A percentile compares a stretch with the other conserved stretches of the same genome.
Evolutionary conservation across 345 rosid species (phyloP).

Genomic region (Kandelia obovata): DNA sequence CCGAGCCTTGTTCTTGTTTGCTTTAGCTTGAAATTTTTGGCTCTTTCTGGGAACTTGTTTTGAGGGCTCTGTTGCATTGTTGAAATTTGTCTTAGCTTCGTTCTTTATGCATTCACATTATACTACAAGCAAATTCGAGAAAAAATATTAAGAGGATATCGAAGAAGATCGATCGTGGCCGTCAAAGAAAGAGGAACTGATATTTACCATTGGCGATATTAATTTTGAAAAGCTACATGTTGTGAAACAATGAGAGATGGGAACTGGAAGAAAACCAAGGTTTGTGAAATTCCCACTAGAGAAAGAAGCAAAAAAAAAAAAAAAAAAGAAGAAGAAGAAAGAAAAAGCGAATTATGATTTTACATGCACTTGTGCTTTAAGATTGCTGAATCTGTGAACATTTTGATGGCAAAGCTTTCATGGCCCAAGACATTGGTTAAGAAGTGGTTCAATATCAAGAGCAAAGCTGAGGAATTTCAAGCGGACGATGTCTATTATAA

Average conservation of each 20-base stretch:
- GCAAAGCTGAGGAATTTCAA: slow-evolving; percentile 74
- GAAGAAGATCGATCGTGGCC: not conserved
- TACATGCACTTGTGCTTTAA: slow-evolving; percentile 11
- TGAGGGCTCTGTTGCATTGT: not conserved
- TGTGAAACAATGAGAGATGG: slow-evolving; percentile 80
- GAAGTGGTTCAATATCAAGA: slow-evolving; percentile 91
- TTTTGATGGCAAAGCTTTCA: slow-evolving; percentile 54
- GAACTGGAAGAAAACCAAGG: slow-evolving; percentile 80
- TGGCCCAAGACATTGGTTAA: slow-evolving; percentile 95
- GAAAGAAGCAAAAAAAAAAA: not conserved
- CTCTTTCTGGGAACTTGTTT: slow-evolving; percentile 1
- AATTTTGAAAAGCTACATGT: slow-evolving; percentile 36
- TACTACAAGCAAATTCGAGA: slow-evolving; percentile 15
- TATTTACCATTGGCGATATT: slow-evolving; percentile 14
- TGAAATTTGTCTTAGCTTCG: slow-evolving; percentile 8
- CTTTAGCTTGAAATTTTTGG: not conserved
- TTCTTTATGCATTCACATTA: slow-evolving; percentile 6
- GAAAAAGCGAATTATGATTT: not conserved
- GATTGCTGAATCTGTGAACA: slow-evolving; percentile 15
- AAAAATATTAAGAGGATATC: not conserved
- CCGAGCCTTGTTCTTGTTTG: not conserved
- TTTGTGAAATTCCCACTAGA: slow-evolving; percentile 24
- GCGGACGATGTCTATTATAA: slow-evolving; percentile 56
- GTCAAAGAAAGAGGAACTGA: slow-evolving; percentile 3
- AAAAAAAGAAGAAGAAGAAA: not conserved